phyloP scores from a whole-genome alignment of 2,329 filamentous ascomycete species.

The Alternaria postmessia region DNA sequence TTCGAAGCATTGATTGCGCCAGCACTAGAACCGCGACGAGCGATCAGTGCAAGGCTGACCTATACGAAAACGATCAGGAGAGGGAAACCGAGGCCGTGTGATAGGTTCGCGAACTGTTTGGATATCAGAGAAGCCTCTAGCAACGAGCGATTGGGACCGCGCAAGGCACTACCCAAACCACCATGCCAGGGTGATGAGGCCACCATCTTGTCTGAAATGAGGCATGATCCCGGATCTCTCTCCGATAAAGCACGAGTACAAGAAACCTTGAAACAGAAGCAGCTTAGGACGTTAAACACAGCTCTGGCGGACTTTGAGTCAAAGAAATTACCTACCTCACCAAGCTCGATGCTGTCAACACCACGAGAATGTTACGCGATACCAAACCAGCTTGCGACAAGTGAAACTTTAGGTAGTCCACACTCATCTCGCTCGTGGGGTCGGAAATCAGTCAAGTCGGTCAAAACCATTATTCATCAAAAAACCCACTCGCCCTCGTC shows the following conservation, averaged over 20 bases:
- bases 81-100: slow-evolving; percentile 3
- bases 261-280: slow-evolving; percentile 30
- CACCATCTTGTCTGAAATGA: slow-evolving; percentile 3
- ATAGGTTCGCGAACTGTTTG: slow-evolving; percentile 1
- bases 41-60: slow-evolving; percentile 34
- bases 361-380: slow-evolving; percentile 41
- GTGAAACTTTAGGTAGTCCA: slow-evolving; percentile 18
- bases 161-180: slow-evolving; percentile 4
- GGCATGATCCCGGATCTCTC: slow-evolving; percentile 19
- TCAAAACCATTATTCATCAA: slow-evolving; percentile 16
- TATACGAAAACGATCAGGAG: slow-evolving; percentile 8
- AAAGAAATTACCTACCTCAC: slow-evolving; percentile 30
- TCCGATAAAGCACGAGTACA: slow-evolving; percentile 31
- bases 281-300: slow-evolving; percentile 34
- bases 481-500: slow-evolving; percentile 12
- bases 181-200: slow-evolving; percentile 2
- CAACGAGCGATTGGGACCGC: slow-evolving; percentile 7
- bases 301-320: slow-evolving; percentile 28
- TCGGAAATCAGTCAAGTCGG: slow-evolving; percentile 20
- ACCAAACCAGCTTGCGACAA: slow-evolving; percentile 9
- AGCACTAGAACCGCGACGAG: slow-evolving; percentile 36
- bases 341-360: slow-evolving; percentile 40
- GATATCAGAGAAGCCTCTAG: slow-evolving; percentile 6
- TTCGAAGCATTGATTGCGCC: slow-evolving; percentile 11
- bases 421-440: slow-evolving; percentile 11